Evolutionary conservation across 192 early-diverging fungal species (phyloP), one percentile per base, ranked within the genome.

Genomic region (Coemansia sp.): DNA sequence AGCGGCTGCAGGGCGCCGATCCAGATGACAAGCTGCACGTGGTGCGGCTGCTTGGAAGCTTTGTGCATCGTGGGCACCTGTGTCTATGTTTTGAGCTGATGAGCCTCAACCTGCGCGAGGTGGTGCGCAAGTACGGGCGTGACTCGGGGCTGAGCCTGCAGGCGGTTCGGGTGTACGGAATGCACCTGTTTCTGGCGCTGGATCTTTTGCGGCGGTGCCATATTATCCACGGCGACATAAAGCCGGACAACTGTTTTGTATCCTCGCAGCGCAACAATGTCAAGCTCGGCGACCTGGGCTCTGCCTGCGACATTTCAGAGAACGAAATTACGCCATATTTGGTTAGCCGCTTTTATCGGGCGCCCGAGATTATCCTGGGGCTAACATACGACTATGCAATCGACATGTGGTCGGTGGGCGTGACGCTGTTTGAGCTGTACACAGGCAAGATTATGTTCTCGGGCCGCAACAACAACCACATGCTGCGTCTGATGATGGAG

Each of bases 161-260:
- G 64, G 94, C 97, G 0, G 95, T 98, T 17, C 87, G 91, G 14
- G 80, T 91, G 12, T 98, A 97, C 74, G 92, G 92, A 8, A 89
- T 91, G 41, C 97, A 98, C 50, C 82, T 98, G 55, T 90, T 98
- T 55, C 70, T 92, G 54, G 83, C 93, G 6, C 83, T 98, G 51
- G 90, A 92, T 35, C 75, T 94, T 10, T 79, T 98, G 19, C 87
- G 88, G 60, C 89, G 89, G 68, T 89, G 89, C 74, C 87, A 87
- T 22, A 82, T 98, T 14, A 65, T 98, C 8, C 97, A 98, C 67
- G 93, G 94, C 48, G 97, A 98, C 72, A 93, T 98, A 78, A 98
- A 98, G 71, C 97, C 97, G 1, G 97, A 98, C 68, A 98, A 98
- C 76, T 92, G 97, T 67, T 83, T 98, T 59, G 95, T 94, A 3